A percentile compares a stretch with the other conserved stretches of the same genome.
Conservation (phyloP, 202 grass and related monocot species). For the Bolboschoenoplectus hybrid region DNA sequence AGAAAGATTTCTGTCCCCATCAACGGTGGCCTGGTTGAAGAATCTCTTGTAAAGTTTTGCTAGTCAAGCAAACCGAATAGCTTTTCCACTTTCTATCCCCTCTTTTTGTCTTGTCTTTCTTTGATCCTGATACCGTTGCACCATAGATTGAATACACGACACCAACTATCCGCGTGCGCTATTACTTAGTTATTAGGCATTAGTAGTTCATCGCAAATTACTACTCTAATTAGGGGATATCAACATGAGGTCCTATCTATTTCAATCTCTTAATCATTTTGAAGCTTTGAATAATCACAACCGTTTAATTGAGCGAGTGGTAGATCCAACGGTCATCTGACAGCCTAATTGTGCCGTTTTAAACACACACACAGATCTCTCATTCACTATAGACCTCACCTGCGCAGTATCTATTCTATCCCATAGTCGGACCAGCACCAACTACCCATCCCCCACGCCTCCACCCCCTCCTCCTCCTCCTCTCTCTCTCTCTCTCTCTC, state of each 20-base stretch:
- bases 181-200: neutral
- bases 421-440: neutral
- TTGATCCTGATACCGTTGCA: neutral
- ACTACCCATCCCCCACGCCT: slow-evolving; percentile 29
- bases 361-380: slow-evolving; percentile 5
- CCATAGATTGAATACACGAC: neutral
- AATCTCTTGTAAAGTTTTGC: slow-evolving; percentile 26
- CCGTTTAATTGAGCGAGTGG: neutral
- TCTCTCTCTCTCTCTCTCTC: slow-evolving; percentile 45
- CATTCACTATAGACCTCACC: slow-evolving; percentile 12
- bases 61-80: neutral
- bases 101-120: neutral
- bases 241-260: neutral
- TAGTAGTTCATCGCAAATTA: neutral
- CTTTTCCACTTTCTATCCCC: slow-evolving; percentile 19
- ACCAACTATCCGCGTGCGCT: neutral
- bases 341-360: slow-evolving; percentile 17
- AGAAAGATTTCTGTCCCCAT: slow-evolving; percentile 12
- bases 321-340: slow-evolving; percentile 24
- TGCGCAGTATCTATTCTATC: slow-evolving; percentile 13
- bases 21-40: slow-evolving; percentile 9
- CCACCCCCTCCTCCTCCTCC: too few relatives aligned
- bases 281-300: neutral
- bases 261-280: neutral
- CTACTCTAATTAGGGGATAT: neutral